A percentile compares a stretch with the other conserved stretches of the same genome.
Evolutionary conservation across 352 stramenopile genomes (phyloP).

Genomic region (Aphanomyces euteiches): DNA sequence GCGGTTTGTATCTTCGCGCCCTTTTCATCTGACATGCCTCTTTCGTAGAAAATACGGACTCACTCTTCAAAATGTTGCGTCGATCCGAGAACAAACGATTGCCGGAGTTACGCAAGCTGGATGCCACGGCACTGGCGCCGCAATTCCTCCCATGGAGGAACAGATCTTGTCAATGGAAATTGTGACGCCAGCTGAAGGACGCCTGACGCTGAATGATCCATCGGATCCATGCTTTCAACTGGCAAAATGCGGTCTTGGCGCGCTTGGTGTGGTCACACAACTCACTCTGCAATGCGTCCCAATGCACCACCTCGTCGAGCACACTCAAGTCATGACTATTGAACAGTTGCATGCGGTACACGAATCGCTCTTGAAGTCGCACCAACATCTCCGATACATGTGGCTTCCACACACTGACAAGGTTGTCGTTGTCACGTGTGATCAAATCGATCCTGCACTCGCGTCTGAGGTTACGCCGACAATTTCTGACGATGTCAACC

Average conservation of each 20-base stretch:
- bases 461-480: slow-evolving; percentile 36
- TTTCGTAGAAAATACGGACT: slow-evolving; percentile 61
- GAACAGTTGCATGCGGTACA: slow-evolving; percentile 84
- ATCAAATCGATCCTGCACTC: slow-evolving; percentile 51
- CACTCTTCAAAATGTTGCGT: slow-evolving; percentile 98
- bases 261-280: slow-evolving; percentile 94
- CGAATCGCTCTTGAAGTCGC: slow-evolving; percentile 61
- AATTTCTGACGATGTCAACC: slow-evolving; percentile 47
- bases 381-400: slow-evolving; percentile 95
- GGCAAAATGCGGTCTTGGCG: slow-evolving; percentile 92
- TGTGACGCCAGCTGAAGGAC: slow-evolving; percentile 90
- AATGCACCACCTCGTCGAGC: slow-evolving; percentile 90
- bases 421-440: slow-evolving; percentile 92
- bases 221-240: slow-evolving; percentile 87
- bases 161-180: slow-evolving; percentile 96
- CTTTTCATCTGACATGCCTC: neutral
- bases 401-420: slow-evolving; percentile 98
- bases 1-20: slow-evolving; percentile 27
- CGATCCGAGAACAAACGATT: slow-evolving; percentile 97
- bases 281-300: slow-evolving; percentile 94
- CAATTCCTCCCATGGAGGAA: slow-evolving; percentile 95
- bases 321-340: slow-evolving; percentile 88
- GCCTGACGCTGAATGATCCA: slow-evolving; percentile 81
- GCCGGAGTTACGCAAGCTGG: slow-evolving; percentile 94
- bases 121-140: slow-evolving; percentile 94